Evolutionary conservation across 345 rosid species (phyloP).

Genomic region (Streptanthus diversifolius): DNA sequence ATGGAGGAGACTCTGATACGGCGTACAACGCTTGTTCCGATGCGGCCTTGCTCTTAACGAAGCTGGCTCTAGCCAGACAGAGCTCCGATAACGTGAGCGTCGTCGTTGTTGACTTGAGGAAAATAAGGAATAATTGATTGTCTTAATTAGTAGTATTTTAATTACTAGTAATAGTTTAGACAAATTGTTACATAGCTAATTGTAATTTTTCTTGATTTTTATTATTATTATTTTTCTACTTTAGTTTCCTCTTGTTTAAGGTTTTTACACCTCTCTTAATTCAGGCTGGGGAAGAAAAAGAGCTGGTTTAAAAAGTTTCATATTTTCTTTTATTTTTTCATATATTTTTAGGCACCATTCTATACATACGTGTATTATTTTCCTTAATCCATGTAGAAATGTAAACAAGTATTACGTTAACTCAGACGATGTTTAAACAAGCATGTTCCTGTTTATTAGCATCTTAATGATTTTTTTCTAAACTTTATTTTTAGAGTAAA

Average conservation of each 20-base stretch:
- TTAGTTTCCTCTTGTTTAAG: not conserved
- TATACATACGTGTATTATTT: not conserved
- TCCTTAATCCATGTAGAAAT: not conserved
- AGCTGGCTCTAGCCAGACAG: slow-evolving; percentile 75
- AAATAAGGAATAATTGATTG: not conserved
- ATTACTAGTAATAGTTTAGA: slow-evolving; percentile 6
- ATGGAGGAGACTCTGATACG: not conserved
- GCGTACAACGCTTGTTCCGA: slow-evolving; percentile 65
- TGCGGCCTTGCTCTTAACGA: slow-evolving; percentile 64
- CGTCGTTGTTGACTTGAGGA: slow-evolving; percentile 75
- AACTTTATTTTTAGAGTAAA: no score
- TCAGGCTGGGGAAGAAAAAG: slow-evolving; percentile 13
- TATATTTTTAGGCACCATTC: not conserved
- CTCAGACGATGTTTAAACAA: not conserved
- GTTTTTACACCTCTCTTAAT: not conserved
- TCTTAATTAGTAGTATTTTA: not conserved
- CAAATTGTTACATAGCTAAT: slow-evolving; percentile 31
- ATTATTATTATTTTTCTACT: not conserved
- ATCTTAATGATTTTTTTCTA: no score
- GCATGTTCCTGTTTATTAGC: not conserved
- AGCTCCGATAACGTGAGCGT: slow-evolving; percentile 91
- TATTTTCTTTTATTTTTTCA: not conserved
- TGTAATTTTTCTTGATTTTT: slow-evolving; percentile 15
- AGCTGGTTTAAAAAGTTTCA: not conserved
- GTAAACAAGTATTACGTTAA: not conserved